Evolutionary conservation across 2,329 filamentous ascomycete species (phyloP), one percentile per base, ranked within the genome.

Genomic region (Pestalotiopsis sp.): DNA sequence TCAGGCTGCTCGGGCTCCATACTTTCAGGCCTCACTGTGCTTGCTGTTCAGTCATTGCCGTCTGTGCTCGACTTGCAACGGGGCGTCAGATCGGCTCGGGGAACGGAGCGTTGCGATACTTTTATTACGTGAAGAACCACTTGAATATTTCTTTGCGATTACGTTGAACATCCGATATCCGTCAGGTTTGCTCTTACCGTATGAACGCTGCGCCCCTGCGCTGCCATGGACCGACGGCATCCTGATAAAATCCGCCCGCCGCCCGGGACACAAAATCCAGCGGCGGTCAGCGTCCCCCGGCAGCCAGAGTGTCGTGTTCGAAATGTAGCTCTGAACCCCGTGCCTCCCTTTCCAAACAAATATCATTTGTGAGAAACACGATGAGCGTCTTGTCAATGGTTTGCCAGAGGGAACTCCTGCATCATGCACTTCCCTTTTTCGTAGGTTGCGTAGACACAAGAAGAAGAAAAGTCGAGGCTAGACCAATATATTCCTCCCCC

Each of bases 341-440:
- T 35, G 30, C 30, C 30, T 35, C 30, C 7, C 30, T 35, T 35
- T 35, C 30, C 30, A 35, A 35, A 35, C 44, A 26, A 26, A 35
- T 9, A 14, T 13, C 56, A 26, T 57, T 58, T 22, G 14, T 6
- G 56, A 26, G 24, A 58, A 58, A 35, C n/a, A 58, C 24, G 5
- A 57, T 22, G n/a, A 26, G 40, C 17, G 40, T 13, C 40, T 17
- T 14, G 40, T 44, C 40, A 20, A 52, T 52, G 22, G 44, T 52
- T 20, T 52, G 44, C 44, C 17, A 58, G 58, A 61, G 22, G 24
- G 26, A 61, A n/a, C 20, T 22, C 14, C 38, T 48, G 38, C 60
- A 52, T 48, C 38, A 63, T n/a, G 48, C 20, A 52, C 62, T 65
- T 55, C 62, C 62, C 62, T 26, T 48, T 64, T 64, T 64, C 40